Conservation (phyloP, 805 yeast genomes). For the Yarrowia osloensis region DNA sequence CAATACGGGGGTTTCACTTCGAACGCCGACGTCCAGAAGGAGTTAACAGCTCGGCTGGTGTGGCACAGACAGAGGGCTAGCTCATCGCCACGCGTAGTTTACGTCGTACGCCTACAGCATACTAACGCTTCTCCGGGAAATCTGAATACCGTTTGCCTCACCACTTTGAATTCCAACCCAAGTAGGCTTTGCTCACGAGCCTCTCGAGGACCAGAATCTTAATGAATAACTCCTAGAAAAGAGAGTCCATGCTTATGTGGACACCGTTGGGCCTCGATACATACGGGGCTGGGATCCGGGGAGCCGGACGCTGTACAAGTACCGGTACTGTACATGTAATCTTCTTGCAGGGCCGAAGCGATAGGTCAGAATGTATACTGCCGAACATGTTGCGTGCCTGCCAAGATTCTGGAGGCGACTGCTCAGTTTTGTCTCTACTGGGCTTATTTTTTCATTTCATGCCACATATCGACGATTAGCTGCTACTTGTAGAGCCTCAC, state of each 20-base stretch:
- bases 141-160: not conserved
- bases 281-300: not conserved
- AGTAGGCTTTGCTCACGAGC: constrained; percentile 19
- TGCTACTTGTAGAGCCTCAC: constrained; percentile 5
- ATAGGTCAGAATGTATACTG: not conserved
- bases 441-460: not conserved
- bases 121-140: constrained; percentile 11
- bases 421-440: not conserved
- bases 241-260: not conserved
- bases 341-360: not conserved
- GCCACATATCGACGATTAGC: not conserved
- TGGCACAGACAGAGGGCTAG: not conserved
- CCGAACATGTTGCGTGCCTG: not conserved
- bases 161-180: not conserved
- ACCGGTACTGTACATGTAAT: too few relatives aligned
- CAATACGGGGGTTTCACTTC: not conserved
- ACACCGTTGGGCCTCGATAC: not conserved
- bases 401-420: not conserved
- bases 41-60: not conserved
- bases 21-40: not conserved
- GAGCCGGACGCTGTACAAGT: not conserved
- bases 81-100: constrained; percentile 5
- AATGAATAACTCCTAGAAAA: constrained; percentile 21
- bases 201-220: constrained; percentile 5
- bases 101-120: not conserved